Evolutionary conservation across 805 yeast genomes (phyloP), one percentile per base, ranked within the genome.

Genomic region (Starmera dryadoides): DNA sequence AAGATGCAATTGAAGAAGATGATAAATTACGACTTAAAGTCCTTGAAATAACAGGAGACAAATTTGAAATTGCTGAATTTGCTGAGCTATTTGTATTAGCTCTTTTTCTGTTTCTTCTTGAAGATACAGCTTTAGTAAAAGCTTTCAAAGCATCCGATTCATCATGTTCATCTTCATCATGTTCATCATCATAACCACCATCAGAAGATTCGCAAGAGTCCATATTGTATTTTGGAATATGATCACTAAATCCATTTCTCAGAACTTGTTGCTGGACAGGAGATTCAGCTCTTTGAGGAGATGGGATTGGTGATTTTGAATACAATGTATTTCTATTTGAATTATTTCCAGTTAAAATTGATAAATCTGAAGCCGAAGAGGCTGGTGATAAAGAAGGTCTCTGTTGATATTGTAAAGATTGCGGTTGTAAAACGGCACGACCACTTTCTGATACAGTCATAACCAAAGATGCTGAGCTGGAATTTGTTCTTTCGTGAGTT

Each of bases 1-100:
- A 28, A n/a, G 53, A 49, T 4, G 52, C 44, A 6, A 52, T 36
- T 14, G 55, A 49, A 2, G 56, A 48, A 20, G 48, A 33, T 16
- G 56, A 51, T 16, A 49, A 55, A 29, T 48, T 52, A 19, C 58
- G 34, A 1, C 54, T 37, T 11, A 50, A 25, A 2, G 35, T 15
- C 17, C 34, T 39, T 3, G 33, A n/a, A 12, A 29, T 26, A 7
- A 36, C 25, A 11, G 48, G 41, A 14, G 43, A 37, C 11, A n/a
- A 15, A 19, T 33, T 21, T 14, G 36, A 43, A 33, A 22, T 36
- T 15, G 22, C 41, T 4, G 47, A 52, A 22, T 38, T 40, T 17
- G 42, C 35, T 3, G 59, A 55, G 5, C 47, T 40, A 4, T 35
- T 44, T 2, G 59, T 55, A 33, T 51, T 50, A 9, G 59, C 56